Conservation (phyloP, 345 rosid species). For the Acer campestre region DNA sequence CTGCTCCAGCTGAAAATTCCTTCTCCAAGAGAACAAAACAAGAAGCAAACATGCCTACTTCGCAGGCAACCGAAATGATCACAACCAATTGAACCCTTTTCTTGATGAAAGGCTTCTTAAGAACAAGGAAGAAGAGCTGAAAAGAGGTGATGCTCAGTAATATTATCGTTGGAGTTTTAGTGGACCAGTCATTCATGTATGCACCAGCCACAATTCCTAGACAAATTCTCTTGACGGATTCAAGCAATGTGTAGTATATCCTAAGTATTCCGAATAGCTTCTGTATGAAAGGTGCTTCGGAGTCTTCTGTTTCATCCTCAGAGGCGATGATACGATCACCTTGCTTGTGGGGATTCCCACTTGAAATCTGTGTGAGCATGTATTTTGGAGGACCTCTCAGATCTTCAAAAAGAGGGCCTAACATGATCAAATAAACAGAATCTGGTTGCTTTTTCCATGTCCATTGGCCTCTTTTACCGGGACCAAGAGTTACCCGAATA, state of each 20-base stretch:
- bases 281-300: conserved; percentile 93
- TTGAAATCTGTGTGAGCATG: conserved; percentile 87
- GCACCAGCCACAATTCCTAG: conserved; percentile 75
- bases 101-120: conserved; percentile 94
- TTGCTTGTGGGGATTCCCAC: conserved; percentile 43
- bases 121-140: conserved; percentile 83
- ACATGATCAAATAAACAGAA: conserved; percentile 43
- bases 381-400: conserved; percentile 95
- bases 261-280: conserved; percentile 90
- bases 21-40: conserved; percentile 49
- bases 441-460: conserved; percentile 67
- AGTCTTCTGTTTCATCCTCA: conserved; percentile 93
- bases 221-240: conserved; percentile 55
- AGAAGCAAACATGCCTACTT: conserved; percentile 59
- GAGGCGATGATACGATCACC: conserved; percentile 75
- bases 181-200: conserved; percentile 44
- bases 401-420: conserved; percentile 86
- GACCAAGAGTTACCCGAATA: conserved; percentile 81
- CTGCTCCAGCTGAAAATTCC: conserved; percentile 40
- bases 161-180: conserved; percentile 51
- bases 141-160: conserved; percentile 66
- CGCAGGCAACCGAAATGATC: conserved; percentile 61
- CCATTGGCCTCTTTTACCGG: conserved; percentile 97
- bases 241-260: conserved; percentile 81
- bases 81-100: conserved; percentile 89